A percentile compares a stretch with the other conserved stretches of the same genome.
Evolutionary conservation across 345 rosid genomes (phyloP).

Genomic region (Eucalyptus rudis): DNA sequence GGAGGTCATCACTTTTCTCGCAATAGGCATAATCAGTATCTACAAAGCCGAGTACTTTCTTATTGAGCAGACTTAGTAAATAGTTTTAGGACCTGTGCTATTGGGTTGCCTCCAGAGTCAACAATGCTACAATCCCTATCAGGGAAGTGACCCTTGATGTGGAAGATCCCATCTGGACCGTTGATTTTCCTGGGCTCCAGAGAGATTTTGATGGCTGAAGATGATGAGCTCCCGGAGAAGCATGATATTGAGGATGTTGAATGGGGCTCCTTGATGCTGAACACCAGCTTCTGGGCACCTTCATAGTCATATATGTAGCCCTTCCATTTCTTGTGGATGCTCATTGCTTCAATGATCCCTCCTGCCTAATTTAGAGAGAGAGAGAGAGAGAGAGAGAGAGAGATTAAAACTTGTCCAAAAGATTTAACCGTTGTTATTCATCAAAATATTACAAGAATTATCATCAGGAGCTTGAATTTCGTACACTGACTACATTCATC

Average conservation of each 20-base stretch:
- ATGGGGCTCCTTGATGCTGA: constrained; percentile 53
- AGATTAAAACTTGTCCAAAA: background rate
- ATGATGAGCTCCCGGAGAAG: background rate
- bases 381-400: background rate
- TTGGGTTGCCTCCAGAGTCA: constrained; percentile 29
- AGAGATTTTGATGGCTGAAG: constrained; percentile 21
- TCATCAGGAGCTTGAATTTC: background rate
- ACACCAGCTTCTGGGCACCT: constrained; percentile 50
- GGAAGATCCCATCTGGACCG: constrained; percentile 22
- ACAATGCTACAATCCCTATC: constrained; percentile 44
- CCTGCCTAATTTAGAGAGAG: constrained; percentile 10
- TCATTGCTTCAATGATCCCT: constrained; percentile 60
- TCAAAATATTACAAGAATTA: background rate
- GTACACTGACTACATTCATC: background rate
- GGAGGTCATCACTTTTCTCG: background rate
- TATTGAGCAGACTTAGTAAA: background rate
- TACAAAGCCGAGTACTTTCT: background rate
- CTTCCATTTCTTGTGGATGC: constrained; percentile 62
- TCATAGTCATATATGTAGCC: constrained; percentile 50
- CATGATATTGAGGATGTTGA: constrained; percentile 7
- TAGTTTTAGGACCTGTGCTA: constrained; percentile 32
- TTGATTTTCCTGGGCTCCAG: constrained; percentile 4
- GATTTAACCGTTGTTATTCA: background rate
- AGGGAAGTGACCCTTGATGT: constrained; percentile 55
- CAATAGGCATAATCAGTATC: background rate